Evolutionary conservation across 2,329 filamentous ascomycete genomes (phyloP).

Genomic region (Diaporthe eres): DNA sequence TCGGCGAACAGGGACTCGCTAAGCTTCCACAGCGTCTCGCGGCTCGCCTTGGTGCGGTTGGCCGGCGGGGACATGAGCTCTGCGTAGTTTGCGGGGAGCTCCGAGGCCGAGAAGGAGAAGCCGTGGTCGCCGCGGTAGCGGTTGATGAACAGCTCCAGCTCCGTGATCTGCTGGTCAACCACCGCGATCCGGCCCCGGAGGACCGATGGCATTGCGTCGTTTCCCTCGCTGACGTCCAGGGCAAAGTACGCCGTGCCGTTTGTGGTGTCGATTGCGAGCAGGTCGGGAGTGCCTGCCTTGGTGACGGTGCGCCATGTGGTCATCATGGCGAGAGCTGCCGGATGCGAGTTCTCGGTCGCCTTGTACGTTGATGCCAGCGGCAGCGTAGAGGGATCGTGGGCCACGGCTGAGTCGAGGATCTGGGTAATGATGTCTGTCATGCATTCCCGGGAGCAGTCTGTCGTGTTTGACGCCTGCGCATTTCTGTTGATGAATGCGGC

Average conservation of each 20-base stretch:
- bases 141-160: slow-evolving; percentile 45
- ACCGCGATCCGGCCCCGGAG: slow-evolving; percentile 44
- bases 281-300: slow-evolving; percentile 42
- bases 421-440: background rate
- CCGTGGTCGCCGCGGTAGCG: slow-evolving; percentile 45
- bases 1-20: slow-evolving; percentile 30
- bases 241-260: slow-evolving; percentile 43
- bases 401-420: slow-evolving; percentile 31
- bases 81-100: slow-evolving; percentile 43
- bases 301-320: slow-evolving; percentile 43
- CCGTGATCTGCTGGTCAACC: slow-evolving; percentile 43
- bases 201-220: slow-evolving; percentile 39
- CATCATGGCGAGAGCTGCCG: slow-evolving; percentile 45
- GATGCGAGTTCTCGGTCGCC: slow-evolving; percentile 42
- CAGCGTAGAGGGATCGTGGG: slow-evolving; percentile 12
- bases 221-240: slow-evolving; percentile 44
- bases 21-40: slow-evolving; percentile 34
- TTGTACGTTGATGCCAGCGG: slow-evolving; percentile 29
- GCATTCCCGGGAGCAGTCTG: slow-evolving; percentile 7
- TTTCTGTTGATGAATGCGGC: background rate
- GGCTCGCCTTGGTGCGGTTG: slow-evolving; percentile 43
- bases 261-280: slow-evolving; percentile 40
- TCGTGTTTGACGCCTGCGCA: background rate
- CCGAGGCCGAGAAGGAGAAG: slow-evolving; percentile 44
- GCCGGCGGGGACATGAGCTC: slow-evolving; percentile 43